Base-by-base conservation (phyloP, 2,329 filamentous ascomycete species). In the Cyphellophora europaea region DNA sequence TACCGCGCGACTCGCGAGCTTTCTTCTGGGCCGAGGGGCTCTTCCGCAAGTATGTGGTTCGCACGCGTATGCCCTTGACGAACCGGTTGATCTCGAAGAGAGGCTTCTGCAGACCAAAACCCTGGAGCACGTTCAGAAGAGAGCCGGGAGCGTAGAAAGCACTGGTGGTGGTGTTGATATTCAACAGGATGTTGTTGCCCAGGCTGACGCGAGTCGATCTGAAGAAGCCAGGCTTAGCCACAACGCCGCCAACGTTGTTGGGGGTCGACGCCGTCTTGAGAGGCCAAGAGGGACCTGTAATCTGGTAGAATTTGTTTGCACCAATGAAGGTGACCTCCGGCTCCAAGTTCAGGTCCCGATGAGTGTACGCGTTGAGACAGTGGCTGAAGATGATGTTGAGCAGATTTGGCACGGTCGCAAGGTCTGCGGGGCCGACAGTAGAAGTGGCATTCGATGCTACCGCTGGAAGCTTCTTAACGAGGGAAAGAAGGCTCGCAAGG, bases 331-430 rank as follows among this genome's bases (percentile, higher is more conserved):
- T 40, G 13, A 38, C 21, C 1, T 5, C 1, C 10, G 41, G 33
- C 14, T 14, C 14, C 13, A 30, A 13, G 4, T 14, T 19, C 6
- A 23, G 25, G 15, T 36, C 33, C 11, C 30, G 35, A 29, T 10
- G 5, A 11, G 29, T 31, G 23, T 41, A 30, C 10, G 38, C n/a
- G n/a, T n/a, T n/a, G n/a, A n/a, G 37, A 11, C 32, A 18, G 19
- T 41, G 33, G 35, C 39, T 41, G 14, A 41, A 32, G 27, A 38
- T 29, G 12, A 31, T 32, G 18, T 41, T 41, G 15, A 41, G 15
- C n/a, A n/a, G n/a, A n/a, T n/a, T n/a, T n/a, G n/a, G n/a, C n/a
- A n/a, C n/a, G n/a, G n/a, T n/a, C n/a, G n/a, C 16, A n/a, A 14
- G 5, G 16, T 16, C 5, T 10, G 14, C 5, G 19, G 14, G 11